These are phyloP conservation scores for Colletotrichum endophyticum DNA, from an alignment of 2,329 filamentous ascomycete genomes.

Conservation along the genomic window DNA sequence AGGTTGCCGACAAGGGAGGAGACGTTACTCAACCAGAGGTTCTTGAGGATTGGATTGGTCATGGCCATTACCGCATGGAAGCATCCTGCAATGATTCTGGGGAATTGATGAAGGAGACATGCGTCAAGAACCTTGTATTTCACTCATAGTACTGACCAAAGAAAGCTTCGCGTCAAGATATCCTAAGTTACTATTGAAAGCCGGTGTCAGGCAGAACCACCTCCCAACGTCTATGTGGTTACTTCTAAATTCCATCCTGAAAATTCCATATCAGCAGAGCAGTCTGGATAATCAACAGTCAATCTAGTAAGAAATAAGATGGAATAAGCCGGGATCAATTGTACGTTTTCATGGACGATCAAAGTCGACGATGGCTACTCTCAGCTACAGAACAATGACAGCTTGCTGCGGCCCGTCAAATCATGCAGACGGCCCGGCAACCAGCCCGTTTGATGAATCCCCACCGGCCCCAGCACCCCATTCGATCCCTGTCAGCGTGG, in stretches of 20 bases:
- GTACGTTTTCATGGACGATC: not conserved
- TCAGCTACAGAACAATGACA: fast-evolving
- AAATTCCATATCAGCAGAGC: not conserved
- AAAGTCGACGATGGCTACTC: not conserved
- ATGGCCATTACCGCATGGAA: not conserved
- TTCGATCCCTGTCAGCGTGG: not conserved
- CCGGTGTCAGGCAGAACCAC: not conserved
- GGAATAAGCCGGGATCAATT: not conserved
- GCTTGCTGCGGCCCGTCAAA: not conserved
- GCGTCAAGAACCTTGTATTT: not conserved
- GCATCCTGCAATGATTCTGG: not conserved
- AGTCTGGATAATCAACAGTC: fast-evolving
- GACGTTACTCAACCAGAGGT: not conserved
- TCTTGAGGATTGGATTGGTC: not conserved
- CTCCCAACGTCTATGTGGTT: not conserved
- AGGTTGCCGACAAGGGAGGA: not conserved
- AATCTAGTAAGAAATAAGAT: not conserved
- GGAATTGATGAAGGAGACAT: not conserved
- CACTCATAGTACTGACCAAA: not conserved
- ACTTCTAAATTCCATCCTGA: fast-evolving
- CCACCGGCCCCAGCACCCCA: not conserved
- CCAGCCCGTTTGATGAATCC: not conserved
- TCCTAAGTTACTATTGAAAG: not conserved
- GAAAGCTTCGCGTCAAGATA: not conserved
- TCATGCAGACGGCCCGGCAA: not conserved